phyloP scores from a whole-genome alignment of 306 rosid species.

The Sophora flavescens region DNA sequence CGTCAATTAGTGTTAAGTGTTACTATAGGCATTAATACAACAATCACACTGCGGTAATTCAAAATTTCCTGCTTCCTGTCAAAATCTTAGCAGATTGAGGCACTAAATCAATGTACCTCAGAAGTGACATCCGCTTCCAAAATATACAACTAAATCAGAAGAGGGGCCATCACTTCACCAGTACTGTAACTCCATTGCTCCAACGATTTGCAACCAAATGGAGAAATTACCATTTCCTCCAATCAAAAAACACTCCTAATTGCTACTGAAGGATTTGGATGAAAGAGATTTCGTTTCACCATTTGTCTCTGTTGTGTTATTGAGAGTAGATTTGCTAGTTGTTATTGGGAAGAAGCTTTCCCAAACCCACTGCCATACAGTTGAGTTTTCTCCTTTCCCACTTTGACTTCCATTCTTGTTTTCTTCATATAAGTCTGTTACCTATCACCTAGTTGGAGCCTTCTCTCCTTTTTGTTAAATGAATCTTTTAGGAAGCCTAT shows the following conservation, averaged over 20 bases:
- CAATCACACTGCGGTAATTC: background rate
- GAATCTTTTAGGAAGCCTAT: background rate
- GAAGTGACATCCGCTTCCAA: background rate
- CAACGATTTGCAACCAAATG: background rate
- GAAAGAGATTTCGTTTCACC: too few species aligned
- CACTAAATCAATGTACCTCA: background rate
- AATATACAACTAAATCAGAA: constrained; percentile 8
- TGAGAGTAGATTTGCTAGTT: too few species aligned
- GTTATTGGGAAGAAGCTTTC: too few species aligned
- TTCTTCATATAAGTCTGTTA: background rate
- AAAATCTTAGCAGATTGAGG: constrained; percentile 15
- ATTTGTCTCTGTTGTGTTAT: too few species aligned
- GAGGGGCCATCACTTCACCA: background rate
- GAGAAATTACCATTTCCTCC: constrained; percentile 11
- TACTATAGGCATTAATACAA: background rate
- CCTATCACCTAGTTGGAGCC: background rate
- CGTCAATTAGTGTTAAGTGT: background rate
- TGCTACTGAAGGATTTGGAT: background rate
- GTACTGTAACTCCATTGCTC: background rate
- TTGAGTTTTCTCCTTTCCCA: too few species aligned
- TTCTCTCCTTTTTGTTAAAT: background rate
- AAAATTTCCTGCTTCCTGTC: background rate
- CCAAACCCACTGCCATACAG: too few species aligned
- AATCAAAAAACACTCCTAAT: background rate
- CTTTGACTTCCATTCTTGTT: too few species aligned